phyloP scores from a whole-genome alignment of 371 early-diverging fungal genomes.

The Apophysomyces trapeziformis region DNA sequence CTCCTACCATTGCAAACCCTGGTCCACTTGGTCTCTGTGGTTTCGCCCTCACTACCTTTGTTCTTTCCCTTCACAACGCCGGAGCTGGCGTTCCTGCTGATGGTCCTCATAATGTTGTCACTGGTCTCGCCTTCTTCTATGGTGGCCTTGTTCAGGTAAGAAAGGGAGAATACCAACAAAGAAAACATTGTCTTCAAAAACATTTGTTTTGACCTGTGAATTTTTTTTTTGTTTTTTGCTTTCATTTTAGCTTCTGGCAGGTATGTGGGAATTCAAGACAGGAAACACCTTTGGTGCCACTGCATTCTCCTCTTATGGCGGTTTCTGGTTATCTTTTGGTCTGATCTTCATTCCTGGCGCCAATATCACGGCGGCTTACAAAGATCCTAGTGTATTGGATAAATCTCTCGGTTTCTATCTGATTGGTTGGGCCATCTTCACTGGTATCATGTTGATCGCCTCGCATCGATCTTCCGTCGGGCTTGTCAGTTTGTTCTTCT shows the following conservation, averaged over 20 bases:
- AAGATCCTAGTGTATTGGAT: conserved; percentile 40
- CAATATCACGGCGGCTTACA: conserved; percentile 50
- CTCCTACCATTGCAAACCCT: conserved; percentile 63
- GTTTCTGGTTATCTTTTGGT: conserved; percentile 81
- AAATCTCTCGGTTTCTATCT: conserved; percentile 73
- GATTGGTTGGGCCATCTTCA: conserved; percentile 71
- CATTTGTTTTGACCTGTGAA: too few species aligned
- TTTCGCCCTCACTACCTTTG: conserved; percentile 80
- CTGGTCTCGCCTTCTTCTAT: conserved; percentile 78
- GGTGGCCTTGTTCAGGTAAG: conserved; percentile 78
- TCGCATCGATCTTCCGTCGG: conserved; percentile 67
- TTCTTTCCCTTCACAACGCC: conserved; percentile 69
- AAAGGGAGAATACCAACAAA: conserved; percentile 6
- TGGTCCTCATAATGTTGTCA: conserved; percentile 60
- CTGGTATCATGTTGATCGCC: conserved; percentile 70
- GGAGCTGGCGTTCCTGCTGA: conserved; percentile 65
- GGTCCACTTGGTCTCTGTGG: conserved; percentile 76
- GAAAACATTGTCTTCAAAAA: not conserved
- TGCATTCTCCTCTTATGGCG: conserved; percentile 79
- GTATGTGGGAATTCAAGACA: conserved; percentile 83
- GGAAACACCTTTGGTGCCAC: conserved; percentile 87
- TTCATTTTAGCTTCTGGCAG: conserved; percentile 65
- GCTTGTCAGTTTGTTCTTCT: conserved; percentile 64
- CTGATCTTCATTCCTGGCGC: conserved; percentile 64
- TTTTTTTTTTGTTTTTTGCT: not conserved